A percentile compares a stretch with the other conserved stretches of the same genome.
Conservation (phyloP, 169 alveolate species). For the Babesia sp. region DNA sequence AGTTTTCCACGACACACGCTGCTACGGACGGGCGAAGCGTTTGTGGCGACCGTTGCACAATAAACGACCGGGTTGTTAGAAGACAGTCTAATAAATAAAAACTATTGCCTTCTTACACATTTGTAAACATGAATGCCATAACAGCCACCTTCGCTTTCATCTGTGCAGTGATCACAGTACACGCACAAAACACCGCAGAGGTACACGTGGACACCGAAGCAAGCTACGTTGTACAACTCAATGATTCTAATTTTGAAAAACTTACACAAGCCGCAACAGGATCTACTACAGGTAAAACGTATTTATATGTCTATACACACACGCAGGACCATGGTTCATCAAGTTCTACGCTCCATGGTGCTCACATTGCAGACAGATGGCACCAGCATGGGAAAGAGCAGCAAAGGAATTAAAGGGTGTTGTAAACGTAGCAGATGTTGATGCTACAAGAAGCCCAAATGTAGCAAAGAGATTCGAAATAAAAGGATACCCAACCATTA, state of each 20-base stretch:
- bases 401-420: slow-evolving; percentile 86
- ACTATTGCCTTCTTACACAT: background rate
- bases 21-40: background rate
- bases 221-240: slow-evolving; percentile 59
- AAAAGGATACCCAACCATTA: slow-evolving; percentile 94
- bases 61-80: background rate
- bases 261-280: slow-evolving; percentile 75
- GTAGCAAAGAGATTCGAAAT: slow-evolving; percentile 82
- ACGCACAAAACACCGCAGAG: slow-evolving; percentile 6
- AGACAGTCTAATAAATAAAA: background rate
- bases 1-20: background rate
- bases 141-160: background rate
- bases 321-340: slow-evolving; percentile 86
- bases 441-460: slow-evolving; percentile 76
- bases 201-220: slow-evolving; percentile 28
- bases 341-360: slow-evolving; percentile 94
- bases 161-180: slow-evolving; percentile 4
- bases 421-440: slow-evolving; percentile 80
- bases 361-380: slow-evolving; percentile 86
- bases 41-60: background rate
- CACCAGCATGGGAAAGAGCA: slow-evolving; percentile 91
- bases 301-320: background rate
- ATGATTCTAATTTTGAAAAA: slow-evolving; percentile 69
- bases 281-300: slow-evolving; percentile 66
- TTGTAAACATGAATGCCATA: background rate